phyloP scores from a whole-genome alignment of 305 asterid species.

The Solanum chacoense region DNA sequence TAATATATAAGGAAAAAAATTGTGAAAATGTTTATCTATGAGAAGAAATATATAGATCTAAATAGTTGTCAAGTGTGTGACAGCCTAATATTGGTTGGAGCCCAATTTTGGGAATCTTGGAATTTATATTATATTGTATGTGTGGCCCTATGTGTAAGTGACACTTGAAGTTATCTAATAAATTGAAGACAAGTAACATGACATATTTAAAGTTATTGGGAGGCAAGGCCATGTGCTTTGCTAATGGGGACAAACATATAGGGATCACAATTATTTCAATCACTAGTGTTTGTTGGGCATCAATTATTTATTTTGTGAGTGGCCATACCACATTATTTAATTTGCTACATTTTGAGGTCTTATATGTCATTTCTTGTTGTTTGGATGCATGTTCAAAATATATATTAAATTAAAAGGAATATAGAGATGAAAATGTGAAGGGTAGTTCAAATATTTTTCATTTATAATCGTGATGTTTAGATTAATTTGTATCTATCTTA shows the following conservation, averaged over 20 bases:
- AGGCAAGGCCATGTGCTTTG: constrained; percentile 3
- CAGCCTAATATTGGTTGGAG: not conserved
- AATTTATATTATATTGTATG: not conserved
- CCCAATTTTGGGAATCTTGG: not conserved
- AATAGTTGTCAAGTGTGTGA: not conserved
- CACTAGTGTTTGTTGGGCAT: not conserved
- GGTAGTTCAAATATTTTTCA: not conserved
- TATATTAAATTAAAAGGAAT: not conserved
- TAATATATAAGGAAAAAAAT: not conserved
- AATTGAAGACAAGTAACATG: constrained; percentile 10
- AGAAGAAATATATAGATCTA: not conserved
- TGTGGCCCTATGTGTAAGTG: not conserved
- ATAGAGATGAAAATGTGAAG: not conserved
- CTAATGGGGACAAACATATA: not conserved
- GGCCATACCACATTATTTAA: not conserved
- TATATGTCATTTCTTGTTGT: not conserved
- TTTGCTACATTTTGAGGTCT: not conserved
- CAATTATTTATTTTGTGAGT: not conserved
- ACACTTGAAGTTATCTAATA: not conserved
- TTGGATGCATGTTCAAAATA: not conserved
- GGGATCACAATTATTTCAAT: not conserved
- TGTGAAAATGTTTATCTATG: not conserved
- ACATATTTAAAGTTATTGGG: not conserved
- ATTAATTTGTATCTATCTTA: not conserved
- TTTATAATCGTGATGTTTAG: not conserved